A percentile compares a stretch with the other conserved stretches of the same genome.
phyloP scores from a whole-genome alignment of 2,329 filamentous ascomycete species.

The Lecanoromycetidae sp. region DNA sequence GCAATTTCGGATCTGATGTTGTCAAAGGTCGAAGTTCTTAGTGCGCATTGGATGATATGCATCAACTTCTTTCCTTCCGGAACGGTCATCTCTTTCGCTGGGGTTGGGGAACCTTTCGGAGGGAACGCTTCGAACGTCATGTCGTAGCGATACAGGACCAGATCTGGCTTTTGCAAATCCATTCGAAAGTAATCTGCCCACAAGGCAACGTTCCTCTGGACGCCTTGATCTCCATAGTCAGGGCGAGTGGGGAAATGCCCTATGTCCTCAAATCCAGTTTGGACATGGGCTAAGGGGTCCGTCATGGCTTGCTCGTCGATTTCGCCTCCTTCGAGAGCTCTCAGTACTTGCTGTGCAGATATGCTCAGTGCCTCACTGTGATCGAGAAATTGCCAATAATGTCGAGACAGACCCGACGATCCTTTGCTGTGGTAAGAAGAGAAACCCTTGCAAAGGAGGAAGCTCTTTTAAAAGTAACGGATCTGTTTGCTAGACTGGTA shows the following conservation, averaged over 20 bases:
- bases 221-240: not conserved
- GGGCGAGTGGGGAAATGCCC: not conserved
- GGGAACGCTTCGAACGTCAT: not conserved
- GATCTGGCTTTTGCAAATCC: not conserved
- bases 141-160: conserved; percentile 7
- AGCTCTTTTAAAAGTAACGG: not conserved
- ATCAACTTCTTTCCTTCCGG: not conserved
- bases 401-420: not conserved
- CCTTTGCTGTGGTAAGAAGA: not conserved
- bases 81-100: not conserved
- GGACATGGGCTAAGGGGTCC: not conserved
- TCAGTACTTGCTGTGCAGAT: not conserved
- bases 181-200: conserved; percentile 15
- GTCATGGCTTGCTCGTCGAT: not conserved
- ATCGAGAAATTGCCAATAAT: not conserved
- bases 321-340: too few relatives aligned
- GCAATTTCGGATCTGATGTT: not conserved
- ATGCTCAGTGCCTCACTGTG: not conserved
- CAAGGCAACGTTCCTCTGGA: not conserved
- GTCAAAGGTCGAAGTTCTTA: not conserved
- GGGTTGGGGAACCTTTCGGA: not conserved
- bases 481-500: not conserved
- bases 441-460: too few relatives aligned
- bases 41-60: not conserved
- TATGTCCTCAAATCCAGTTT: not conserved